Base-by-base conservation (phyloP, 805 yeast genomes). In the Zygosaccharomyces lentus region DNA sequence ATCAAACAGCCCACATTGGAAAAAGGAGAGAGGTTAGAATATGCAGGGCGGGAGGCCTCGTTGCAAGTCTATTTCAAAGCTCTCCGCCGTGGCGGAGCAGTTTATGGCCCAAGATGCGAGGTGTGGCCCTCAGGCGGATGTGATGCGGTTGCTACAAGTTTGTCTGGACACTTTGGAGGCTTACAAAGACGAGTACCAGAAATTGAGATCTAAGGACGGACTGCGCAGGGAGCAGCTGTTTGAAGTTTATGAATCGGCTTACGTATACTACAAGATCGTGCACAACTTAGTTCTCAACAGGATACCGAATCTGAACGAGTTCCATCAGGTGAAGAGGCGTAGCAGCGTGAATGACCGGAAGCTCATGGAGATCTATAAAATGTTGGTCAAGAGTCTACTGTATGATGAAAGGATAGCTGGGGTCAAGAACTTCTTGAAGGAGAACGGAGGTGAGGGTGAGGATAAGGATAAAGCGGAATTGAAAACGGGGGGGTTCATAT, bases 181-280 rank as follows among this genome's bases (percentile, higher is more conserved):
- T 25, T 65, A 62, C 51, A 57, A 60, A 41, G 63, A 61, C 42
- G 62, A 59, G 45, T 57, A 59, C 37, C 55, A 55, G 35, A 55
- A 54, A 32, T 34, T 63, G 37, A 55, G 57, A 34, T 38, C 38
- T 2, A 34, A 41, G 9, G 41, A 41, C 13, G 38, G 38, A 7
- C 23, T 41, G 12, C 16, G 41, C 5, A 41, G 41, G 40, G 34
- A 43, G 10, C 50, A 48, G 12, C 36, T 52, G 4, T 54, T 46
- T 40, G 56, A 56, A 27, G 27, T 53, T 7, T 59, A 58, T 42
- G 68, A 64, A 54, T 53, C 60, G n/a, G 59, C 64, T 6, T 65
- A 61, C 39, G 57, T 65, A n/a, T 65, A 64, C 39, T 65, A 61
- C 49, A 65, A 65, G 44, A 62, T 64, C 13, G 59, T 65, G n/a